Base-by-base conservation (phyloP, 495 filamentous ascomycete species). In the Xylaria bambusicola region DNA sequence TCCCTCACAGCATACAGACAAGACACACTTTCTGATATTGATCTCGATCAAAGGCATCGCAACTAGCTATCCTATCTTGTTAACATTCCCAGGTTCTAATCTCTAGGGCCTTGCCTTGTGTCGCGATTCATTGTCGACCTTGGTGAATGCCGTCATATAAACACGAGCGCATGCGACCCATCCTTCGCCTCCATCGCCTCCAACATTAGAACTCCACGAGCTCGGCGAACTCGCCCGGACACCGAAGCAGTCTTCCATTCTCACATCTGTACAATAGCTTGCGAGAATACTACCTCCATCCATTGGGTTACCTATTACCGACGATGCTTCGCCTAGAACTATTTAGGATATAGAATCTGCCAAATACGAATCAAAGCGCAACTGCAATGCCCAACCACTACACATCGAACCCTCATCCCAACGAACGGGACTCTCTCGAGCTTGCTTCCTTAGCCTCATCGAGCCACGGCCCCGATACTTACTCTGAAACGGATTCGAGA, bases 371-470 rank as follows among this genome's bases (percentile, higher is more conserved):
- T 46, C 23, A 23, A 62, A 49, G 60, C 27, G 35, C 54, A 57
- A 51, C 48, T 62, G 61, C 71, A 27, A 80, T 78, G 77, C 73
- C 76, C 51, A 67, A 71, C 17, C 71, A 74, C 44, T 81, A 81
- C 66, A 75, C 73, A 51, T 71, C 76, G 61, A 79, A 74, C 60
- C 77, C 76, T 24, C 72, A 73, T 38, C 65, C 71, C 21, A 64
- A 67, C 50, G 81, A 85, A 46, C 89, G 94, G 66, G 94, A 98
- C 80, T 98, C 94, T 53, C 86, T 98, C 62, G 94, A 98, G 76
- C 89, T 98, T 46, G 94, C 92, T 51, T 97, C 92, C 26, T 86
- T 98, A 55, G 94, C 94, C 12, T 90, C 87, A 46, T 96, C 93
- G 42, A 88, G 84, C 45, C 84, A 76, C 44, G 74, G 76, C 17